Percentiles rank a stretch among this genome's conserved stretches.
phyloP scores from a whole-genome alignment of 768 basidiomycete genomes.

The Suillus weaverae region DNA sequence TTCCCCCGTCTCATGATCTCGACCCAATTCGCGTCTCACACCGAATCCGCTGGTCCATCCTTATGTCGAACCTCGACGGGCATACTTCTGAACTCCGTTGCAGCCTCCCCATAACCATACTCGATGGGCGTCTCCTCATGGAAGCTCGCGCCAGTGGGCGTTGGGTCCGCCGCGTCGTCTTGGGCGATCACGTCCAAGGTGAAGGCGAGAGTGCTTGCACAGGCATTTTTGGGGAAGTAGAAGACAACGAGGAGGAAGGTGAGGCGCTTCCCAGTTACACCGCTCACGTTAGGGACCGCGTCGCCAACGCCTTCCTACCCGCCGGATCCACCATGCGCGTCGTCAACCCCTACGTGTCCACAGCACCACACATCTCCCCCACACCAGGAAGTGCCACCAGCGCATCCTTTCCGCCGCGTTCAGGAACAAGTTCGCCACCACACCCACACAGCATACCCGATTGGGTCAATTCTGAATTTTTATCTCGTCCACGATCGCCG shows the following conservation, averaged over 20 bases:
- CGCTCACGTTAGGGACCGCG: slow-evolving; percentile 87
- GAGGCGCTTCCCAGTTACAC: slow-evolving; percentile 85
- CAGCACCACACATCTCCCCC: slow-evolving; percentile 32
- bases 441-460: slow-evolving; percentile 40
- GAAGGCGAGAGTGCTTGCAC: slow-evolving; percentile 11
- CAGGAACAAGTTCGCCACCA: slow-evolving; percentile 42
- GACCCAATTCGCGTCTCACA: slow-evolving; percentile 79
- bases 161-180: slow-evolving; percentile 73
- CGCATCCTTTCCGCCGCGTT: slow-evolving; percentile 25
- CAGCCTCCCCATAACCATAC: slow-evolving; percentile 84
- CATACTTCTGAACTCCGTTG: slow-evolving; percentile 95
- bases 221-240: slow-evolving; percentile 41
- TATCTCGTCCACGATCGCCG: slow-evolving; percentile 54
- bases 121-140: slow-evolving; percentile 68
- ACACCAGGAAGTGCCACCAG: background rate
- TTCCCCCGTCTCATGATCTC: slow-evolving; percentile 69
- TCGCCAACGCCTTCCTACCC: slow-evolving; percentile 74
- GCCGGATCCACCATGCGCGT: slow-evolving; percentile 64
- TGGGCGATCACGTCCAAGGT: slow-evolving; percentile 36
- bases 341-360: slow-evolving; percentile 58
- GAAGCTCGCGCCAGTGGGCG: slow-evolving; percentile 75
- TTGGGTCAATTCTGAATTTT: slow-evolving; percentile 84
- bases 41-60: slow-evolving; percentile 77
- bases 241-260: slow-evolving; percentile 46
- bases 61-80: slow-evolving; percentile 84